Evolutionary conservation across 345 rosid species (phyloP), one percentile per base, ranked within the genome.

Genomic region (Isatis tinctoria): DNA sequence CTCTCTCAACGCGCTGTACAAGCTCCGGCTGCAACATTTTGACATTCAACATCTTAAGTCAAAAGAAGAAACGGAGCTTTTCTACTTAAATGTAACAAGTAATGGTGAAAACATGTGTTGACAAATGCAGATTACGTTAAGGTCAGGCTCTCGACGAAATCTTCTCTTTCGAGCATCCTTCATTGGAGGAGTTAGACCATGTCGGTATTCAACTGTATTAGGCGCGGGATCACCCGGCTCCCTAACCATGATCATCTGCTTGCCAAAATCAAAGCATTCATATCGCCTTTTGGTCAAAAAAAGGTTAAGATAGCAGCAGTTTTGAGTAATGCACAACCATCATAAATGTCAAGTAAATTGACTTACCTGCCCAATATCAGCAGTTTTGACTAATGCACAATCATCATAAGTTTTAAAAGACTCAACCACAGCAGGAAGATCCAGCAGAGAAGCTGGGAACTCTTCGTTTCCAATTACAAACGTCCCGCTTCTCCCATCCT

Each of bases 91-190:
- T 6, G 17, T 53, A 27, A 27, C 60, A 72, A 49, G 53, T 10
- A 65, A 40, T 47, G 28, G 11, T 16, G 3, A 43, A 3, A 37
- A 6, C 10, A 2, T 35, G 61, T 63, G 33, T 60, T 48, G 63
- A 18, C 10, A 41, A 44, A 40, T 41, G 67, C 1, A 71, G 32
- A 57, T 69, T 92, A 92, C 98, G 86, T 92, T 96, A 67, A 96
- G 87, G 77, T 96, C 98, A 26, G 99, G 97, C 80, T 92, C 99
- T 74, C 99, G 85, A 10, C 96, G 94, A 56, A 96, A 92, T 80
- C 99, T 84, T 73, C 99, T 83, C 84, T 90, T 96, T 12, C 99
- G 85, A 53, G 98, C 96, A 86, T 96, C 99, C 79, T 96, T 89
- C 97, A 89, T 86, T 14, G 98, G 97, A 82, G 99, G 93, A 47